Base-by-base conservation (phyloP, 1,139 yeast species). In the Arxiozyma telluris region DNA sequence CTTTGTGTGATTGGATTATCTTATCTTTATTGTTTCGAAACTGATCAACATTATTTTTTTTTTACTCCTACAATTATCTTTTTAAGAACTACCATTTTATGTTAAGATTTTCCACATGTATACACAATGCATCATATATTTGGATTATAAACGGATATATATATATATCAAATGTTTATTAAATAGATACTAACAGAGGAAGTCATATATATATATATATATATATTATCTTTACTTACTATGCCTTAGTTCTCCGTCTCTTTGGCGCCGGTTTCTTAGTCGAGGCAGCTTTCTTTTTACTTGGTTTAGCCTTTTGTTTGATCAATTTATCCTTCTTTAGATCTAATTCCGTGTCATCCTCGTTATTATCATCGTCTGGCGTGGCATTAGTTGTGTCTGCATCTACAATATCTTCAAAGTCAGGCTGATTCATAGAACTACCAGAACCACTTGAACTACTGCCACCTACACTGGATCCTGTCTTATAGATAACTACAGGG, bases 401-500 rank as follows among this genome's bases (percentile, higher is more conserved):
- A 58, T 83, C 93, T 43, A 76, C 73, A 20, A 75, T 80, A 55
- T 81, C 88, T 52, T 82, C 87, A 47, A 75, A 66, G 66, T 82
- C 87, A 0, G 87, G 85, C 18, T 65, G 71, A n/a, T 41, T 46
- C 2, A 34, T 34, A 34, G 39, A 34, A 69, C 65, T 44, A 23
- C 65, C 65, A 21, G 71, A 72, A 38, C 75, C 74, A 54, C 75
- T 75, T 39, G 75, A 74, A 54, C 75, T 74, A 49, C 70, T 69
- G 15, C 69, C 70, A 12, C 70, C 73, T 1, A 75, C 64, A 21
- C 71, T 63, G 4, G 63, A 52, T 54, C 77, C 70, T 55, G 76
- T 59, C 64, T 68, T 69, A 75, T 86, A 86, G 56, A 88, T 89
- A 2, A 96, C 90, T 2, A 87, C 82, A 1, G 98, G 98, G 71